phyloP scores from a whole-genome alignment of 345 rosid species.

The Gossypium raimondii region DNA sequence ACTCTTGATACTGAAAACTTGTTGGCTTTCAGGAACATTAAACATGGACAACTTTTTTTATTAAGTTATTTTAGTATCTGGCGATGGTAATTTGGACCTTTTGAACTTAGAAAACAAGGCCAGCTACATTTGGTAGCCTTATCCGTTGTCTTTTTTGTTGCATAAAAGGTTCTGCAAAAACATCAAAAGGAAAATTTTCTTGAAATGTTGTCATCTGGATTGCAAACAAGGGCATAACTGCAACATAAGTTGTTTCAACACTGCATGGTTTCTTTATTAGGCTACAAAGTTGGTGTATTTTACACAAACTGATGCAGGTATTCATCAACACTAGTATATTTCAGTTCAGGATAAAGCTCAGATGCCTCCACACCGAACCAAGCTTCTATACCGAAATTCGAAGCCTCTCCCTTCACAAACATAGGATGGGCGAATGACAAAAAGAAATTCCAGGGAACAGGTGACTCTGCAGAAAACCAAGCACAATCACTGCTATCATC shows the following conservation, averaged over 20 bases:
- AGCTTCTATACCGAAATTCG: slow-evolving; percentile 5
- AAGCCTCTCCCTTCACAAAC: slow-evolving; percentile 36
- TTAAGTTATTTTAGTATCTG: no score
- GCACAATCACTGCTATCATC: neutral
- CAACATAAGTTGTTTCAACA: no score
- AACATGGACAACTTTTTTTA: no score
- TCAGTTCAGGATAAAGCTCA: slow-evolving; percentile 16
- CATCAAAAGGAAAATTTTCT: neutral
- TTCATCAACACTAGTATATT: slow-evolving; percentile 14
- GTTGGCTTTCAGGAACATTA: no score
- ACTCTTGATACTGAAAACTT: neutral
- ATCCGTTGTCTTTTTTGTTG: neutral
- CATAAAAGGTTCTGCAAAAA: neutral
- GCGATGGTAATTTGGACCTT: neutral
- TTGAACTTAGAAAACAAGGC: slow-evolving; percentile 5
- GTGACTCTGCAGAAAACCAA: slow-evolving; percentile 6
- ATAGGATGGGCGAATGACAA: slow-evolving; percentile 29
- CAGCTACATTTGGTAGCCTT: neutral
- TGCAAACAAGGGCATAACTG: neutral
- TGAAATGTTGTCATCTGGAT: neutral
- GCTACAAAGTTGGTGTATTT: neutral
- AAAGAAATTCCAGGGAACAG: slow-evolving; percentile 21
- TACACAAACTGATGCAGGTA: slow-evolving; percentile 13
- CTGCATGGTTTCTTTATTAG: neutral
- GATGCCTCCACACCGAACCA: slow-evolving; percentile 8